phyloP scores from a whole-genome alignment of 73 alveolate genomes.

The Breviolum minutum region DNA sequence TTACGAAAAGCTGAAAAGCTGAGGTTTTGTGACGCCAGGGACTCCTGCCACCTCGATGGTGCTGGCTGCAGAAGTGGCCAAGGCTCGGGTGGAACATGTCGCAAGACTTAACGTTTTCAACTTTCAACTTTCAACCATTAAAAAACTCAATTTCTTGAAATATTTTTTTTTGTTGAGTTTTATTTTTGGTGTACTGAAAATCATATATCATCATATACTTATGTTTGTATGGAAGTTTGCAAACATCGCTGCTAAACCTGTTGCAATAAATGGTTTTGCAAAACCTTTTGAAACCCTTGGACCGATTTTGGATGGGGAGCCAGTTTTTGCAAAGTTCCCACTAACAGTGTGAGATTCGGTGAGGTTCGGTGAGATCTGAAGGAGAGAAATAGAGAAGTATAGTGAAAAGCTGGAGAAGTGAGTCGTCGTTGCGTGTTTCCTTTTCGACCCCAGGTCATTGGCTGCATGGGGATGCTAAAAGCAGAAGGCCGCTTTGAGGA shows the following conservation, averaged over 20 bases:
- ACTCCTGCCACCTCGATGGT: slow-evolving; percentile 81
- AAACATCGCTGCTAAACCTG: too few species aligned
- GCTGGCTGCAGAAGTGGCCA: slow-evolving; percentile 48
- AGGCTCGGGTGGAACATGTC: background rate
- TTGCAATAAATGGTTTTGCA: background rate
- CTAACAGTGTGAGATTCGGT: too few species aligned
- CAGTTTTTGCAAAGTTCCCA: too few species aligned
- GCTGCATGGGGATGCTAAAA: slow-evolving; percentile 90
- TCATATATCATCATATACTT: too few species aligned
- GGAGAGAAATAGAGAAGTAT: too few species aligned
- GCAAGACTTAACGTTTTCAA: background rate
- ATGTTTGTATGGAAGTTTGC: too few species aligned
- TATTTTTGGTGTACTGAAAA: background rate
- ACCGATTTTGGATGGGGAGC: too few species aligned
- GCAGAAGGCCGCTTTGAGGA: slow-evolving; percentile 72
- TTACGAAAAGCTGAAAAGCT: too few species aligned
- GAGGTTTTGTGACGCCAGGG: slow-evolving; percentile 55
- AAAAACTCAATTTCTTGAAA: too few species aligned
- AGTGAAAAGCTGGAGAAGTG: too few species aligned
- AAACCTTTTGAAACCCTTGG: background rate
- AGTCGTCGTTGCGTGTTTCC: too few species aligned
- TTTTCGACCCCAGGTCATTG: slow-evolving; percentile 28
- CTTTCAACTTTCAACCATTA: background rate
- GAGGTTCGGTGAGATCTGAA: too few species aligned
- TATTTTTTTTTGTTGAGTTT: background rate